Conservation (phyloP, 1,284 basidiomycete genomes). For the Ganoderma meredithae region DNA sequence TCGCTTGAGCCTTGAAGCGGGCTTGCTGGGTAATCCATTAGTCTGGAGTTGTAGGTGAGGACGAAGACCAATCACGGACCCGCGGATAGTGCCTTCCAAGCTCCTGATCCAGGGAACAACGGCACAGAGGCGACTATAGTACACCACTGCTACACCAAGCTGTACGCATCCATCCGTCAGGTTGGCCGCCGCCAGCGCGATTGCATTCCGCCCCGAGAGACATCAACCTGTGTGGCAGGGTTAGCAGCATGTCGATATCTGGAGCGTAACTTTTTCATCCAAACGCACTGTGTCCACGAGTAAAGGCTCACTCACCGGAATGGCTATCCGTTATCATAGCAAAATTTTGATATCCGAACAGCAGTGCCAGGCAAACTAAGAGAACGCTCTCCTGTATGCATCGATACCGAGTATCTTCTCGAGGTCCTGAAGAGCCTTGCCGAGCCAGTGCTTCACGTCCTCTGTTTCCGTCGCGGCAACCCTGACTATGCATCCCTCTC, state of each 20-base stretch:
- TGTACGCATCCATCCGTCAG: background rate
- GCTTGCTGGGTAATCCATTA: background rate
- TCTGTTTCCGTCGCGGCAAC: conserved; percentile 79
- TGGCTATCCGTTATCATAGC: background rate
- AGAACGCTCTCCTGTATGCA: conserved; percentile 67
- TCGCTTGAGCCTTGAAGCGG: background rate
- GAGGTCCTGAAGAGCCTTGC: conserved; percentile 56
- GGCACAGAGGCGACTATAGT: background rate
- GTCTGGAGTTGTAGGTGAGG: background rate
- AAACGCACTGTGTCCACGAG: background rate
- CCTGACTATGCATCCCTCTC: conserved; percentile 66
- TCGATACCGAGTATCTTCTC: conserved; percentile 67
- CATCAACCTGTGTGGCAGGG: background rate
- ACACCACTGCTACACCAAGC: background rate
- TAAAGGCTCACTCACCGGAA: background rate
- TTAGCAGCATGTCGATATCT: background rate
- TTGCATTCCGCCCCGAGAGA: background rate
- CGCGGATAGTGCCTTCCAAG: background rate
- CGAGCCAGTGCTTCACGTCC: conserved; percentile 74
- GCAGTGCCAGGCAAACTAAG: background rate
- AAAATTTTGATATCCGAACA: too few relatives aligned
- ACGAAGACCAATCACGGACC: background rate
- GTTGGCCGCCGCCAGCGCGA: background rate
- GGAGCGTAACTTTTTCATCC: background rate
- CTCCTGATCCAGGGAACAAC: background rate